A percentile compares a stretch with the other conserved stretches of the same genome.
These are phyloP conservation scores for Serendipita sp. DNA, from an alignment of 768 basidiomycete genomes.

Conservation along the genomic window DNA sequence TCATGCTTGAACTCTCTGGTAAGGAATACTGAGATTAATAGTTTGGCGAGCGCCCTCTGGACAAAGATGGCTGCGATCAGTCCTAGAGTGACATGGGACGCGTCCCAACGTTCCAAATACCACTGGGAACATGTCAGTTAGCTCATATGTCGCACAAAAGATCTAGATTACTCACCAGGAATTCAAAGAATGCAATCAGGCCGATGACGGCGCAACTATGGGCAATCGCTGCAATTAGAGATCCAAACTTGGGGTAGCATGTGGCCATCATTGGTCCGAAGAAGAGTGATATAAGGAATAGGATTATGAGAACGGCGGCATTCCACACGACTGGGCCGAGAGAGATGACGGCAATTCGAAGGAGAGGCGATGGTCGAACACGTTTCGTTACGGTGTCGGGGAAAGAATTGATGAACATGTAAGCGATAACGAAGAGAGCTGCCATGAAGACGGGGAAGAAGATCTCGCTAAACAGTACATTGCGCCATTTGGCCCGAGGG, in stretches of 20 bases:
- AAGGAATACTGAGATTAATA: conserved; percentile 83
- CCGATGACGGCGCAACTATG: conserved; percentile 72
- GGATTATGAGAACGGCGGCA: conserved; percentile 64
- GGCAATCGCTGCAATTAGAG: conserved; percentile 79
- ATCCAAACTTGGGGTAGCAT: conserved; percentile 76
- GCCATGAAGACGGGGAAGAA: conserved; percentile 78
- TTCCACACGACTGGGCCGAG: conserved; percentile 95
- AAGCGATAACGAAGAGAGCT: conserved; percentile 66
- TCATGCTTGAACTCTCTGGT: conserved; percentile 99
- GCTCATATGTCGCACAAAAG: conserved; percentile 8
- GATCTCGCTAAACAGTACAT: conserved; percentile 76
- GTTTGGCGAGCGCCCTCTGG: conserved; percentile 84
- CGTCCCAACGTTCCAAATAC: conserved; percentile 87
- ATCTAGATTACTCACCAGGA: conserved; percentile 50
- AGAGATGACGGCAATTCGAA: conserved; percentile 85
- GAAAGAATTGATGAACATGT: conserved; percentile 89
- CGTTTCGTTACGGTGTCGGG: conserved; percentile 41
- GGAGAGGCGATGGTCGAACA: conserved; percentile 63
- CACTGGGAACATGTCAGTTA: conserved; percentile 36
- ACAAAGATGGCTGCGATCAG: conserved; percentile 82
- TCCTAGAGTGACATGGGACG: conserved; percentile 83
- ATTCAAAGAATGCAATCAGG: conserved; percentile 88
- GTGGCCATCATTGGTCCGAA: conserved; percentile 80
- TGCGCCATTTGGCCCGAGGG: conserved; percentile 83
- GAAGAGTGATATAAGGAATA: conserved; percentile 85